Base-by-base conservation (phyloP, 2,329 filamentous ascomycete species). In the Leptographium galeiforme region DNA sequence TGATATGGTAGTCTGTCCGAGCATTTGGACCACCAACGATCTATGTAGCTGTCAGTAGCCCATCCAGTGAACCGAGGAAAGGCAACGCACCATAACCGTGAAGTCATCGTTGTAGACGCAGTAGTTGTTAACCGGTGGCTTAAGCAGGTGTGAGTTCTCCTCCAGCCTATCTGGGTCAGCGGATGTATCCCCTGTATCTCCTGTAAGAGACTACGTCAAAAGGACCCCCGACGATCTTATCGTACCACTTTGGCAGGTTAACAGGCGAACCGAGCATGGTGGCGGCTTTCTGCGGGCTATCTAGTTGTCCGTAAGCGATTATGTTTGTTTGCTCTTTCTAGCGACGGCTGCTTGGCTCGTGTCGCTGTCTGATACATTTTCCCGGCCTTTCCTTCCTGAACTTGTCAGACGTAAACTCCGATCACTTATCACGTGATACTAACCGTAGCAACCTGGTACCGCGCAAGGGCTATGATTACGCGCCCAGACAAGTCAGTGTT, bases 1-100 rank as follows among this genome's bases (percentile, higher is more conserved):
- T 97, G 78, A 97, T 91, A 77, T 97, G 93, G 75, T 96, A 98
- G 75, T 97, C 93, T 53, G 90, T 96, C 59, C 93, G 83, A 57
- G 88, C 88, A 69, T 97, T 97, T 63, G 93, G 93, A 13, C 93
- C 93, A 66, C 93, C 93, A 57, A 98, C 90, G 62, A 67, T 65
- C 64, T 66, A 47, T 25, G 25, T 5, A 25, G 25, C 25, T 25
- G 25, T 25, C 8, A 34, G 18, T 6, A 4, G 30, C 16, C 6
- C 6, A 46, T 14, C 14, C 34, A 51, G 32, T 25, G 16, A 44
- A 25, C 19, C 6, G 5, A 12, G 41, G 7, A 25, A 30, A 44
- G 18, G 38, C 43, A 39, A 59, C 62, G 50, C 63, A 84, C 83
- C 87, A 93, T 93, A 65, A 93, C 85, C 44, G 85, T 89, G 56